phyloP scores from a whole-genome alignment of 1,284 basidiomycete species.

The Gomphus bonarii region DNA sequence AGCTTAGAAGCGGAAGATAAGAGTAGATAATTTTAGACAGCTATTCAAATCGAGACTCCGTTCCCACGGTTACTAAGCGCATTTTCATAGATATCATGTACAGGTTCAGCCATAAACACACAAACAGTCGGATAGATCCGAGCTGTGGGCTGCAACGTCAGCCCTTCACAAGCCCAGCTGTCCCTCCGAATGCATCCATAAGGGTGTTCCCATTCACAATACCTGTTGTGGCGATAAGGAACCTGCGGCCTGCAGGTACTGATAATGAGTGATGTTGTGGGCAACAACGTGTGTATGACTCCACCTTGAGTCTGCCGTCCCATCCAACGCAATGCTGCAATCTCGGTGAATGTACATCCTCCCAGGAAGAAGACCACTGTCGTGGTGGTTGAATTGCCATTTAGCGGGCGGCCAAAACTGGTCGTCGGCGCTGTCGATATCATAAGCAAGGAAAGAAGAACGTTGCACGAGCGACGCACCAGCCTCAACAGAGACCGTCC shows the following conservation, averaged over 20 bases:
- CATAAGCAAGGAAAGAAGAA: neutral
- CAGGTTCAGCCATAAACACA: neutral
- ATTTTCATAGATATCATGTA: neutral
- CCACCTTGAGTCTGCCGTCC: conserved; percentile 69
- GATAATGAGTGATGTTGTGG: conserved; percentile 1
- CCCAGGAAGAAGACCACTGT: conserved; percentile 98
- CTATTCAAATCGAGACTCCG: neutral
- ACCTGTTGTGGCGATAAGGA: conserved; percentile 83
- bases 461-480: conserved; percentile 12
- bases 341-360: conserved; percentile 95
- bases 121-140: neutral
- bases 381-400: conserved; percentile 37
- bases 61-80: neutral
- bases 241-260: conserved; percentile 52
- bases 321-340: conserved; percentile 90
- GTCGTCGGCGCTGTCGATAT: conserved; percentile 12
- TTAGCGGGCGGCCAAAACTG: neutral
- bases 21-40: neutral
- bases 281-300: conserved; percentile 14
- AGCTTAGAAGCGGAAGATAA: neutral
- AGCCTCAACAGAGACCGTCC: neutral
- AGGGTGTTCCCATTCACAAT: conserved; percentile 72
- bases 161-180: neutral
- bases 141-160: neutral
- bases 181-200: conserved; percentile 32